Conservation (phyloP, 2,329 filamentous ascomycete genomes). For the Pestalotiopsis sp. region DNA sequence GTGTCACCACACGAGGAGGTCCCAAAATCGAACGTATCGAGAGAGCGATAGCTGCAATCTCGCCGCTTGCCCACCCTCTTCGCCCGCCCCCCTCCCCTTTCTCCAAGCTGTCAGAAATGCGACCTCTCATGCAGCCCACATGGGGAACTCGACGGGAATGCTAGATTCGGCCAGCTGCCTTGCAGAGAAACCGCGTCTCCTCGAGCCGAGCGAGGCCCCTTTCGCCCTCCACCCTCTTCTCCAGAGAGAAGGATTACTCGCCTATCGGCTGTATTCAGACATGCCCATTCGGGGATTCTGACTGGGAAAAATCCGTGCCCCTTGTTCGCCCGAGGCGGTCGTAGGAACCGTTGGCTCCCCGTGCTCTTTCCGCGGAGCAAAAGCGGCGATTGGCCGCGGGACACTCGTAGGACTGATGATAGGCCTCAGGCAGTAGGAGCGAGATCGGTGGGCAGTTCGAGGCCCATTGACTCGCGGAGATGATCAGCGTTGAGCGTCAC, state of each 20-base stretch:
- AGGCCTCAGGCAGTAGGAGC: background rate
- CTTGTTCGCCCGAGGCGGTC: background rate
- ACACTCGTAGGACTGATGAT: background rate
- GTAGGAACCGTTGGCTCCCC: background rate
- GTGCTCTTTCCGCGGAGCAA: background rate
- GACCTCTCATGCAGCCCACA: background rate
- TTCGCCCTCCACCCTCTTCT: background rate
- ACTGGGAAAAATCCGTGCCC: background rate
- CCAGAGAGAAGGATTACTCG: background rate
- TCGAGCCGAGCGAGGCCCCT: background rate
- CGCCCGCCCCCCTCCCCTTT: background rate
- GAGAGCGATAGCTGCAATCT: background rate
- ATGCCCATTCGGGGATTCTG: background rate
- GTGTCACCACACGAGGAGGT: background rate
- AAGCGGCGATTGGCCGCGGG: background rate
- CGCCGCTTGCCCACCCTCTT: background rate
- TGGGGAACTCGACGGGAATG: background rate
- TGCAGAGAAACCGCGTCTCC: background rate
- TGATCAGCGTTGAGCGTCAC: no score
- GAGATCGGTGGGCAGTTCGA: background rate
- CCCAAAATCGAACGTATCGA: background rate
- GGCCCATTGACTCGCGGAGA: background rate
- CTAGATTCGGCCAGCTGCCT: conserved; percentile 10
- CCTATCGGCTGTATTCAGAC: no score
- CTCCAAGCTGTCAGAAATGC: background rate